Evolutionary conservation across 73 alveolate species (phyloP).

Genomic region (Paramecium octaurelia): DNA sequence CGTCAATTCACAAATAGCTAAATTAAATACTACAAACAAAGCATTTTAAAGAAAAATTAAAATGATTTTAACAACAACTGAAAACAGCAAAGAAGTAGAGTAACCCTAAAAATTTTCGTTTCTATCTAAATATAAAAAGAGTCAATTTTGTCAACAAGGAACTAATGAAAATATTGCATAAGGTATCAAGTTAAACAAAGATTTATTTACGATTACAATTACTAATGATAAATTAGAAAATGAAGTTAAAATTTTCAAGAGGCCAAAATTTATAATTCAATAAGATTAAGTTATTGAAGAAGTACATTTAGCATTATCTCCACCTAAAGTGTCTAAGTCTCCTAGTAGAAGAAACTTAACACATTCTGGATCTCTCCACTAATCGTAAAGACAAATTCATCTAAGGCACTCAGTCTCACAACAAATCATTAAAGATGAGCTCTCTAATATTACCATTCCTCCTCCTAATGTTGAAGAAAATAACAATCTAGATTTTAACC

Average conservation of each 20-base stretch:
- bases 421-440: neutral
- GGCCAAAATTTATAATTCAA: neutral
- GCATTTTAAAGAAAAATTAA: constrained; percentile 16
- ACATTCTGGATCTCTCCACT: neutral
- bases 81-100: neutral
- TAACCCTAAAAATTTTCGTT: neutral
- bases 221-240: neutral
- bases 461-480: neutral
- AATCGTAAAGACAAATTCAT: neutral
- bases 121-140: neutral
- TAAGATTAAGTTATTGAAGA: neutral
- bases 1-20: neutral
- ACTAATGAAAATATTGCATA: neutral
- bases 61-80: neutral
- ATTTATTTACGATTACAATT: neutral
- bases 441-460: neutral
- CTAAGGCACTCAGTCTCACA: neutral
- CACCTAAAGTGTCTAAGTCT: neutral
- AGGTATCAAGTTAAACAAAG: neutral
- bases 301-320: neutral
- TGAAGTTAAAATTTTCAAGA: neutral
- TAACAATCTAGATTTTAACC: neutral
- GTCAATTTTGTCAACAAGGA: neutral
- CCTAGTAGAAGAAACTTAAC: neutral
- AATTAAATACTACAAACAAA: neutral